These are phyloP conservation scores for Nematocida major DNA, from an alignment of 371 early-diverging fungal genomes.

Conservation along the genomic window DNA sequence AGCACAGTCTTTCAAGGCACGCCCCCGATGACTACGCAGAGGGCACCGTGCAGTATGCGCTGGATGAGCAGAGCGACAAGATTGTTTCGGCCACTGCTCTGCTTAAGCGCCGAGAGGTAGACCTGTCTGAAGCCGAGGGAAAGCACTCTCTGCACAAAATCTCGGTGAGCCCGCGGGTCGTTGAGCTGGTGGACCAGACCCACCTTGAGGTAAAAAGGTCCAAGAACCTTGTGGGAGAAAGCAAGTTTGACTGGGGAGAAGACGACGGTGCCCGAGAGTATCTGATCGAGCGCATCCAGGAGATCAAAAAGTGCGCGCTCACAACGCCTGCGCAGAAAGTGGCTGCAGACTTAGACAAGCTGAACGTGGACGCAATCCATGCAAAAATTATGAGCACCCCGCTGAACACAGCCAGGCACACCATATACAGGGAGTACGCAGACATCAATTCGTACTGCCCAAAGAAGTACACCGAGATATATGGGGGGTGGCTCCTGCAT, in stretches of 20 bases:
- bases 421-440: slow-evolving; percentile 35
- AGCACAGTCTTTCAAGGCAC: not conserved
- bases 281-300: slow-evolving; percentile 9
- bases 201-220: slow-evolving; percentile 9
- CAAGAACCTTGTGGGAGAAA: not conserved
- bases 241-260: slow-evolving; percentile 27
- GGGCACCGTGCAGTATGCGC: not conserved
- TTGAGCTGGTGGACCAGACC: not conserved
- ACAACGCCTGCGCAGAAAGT: slow-evolving; percentile 11
- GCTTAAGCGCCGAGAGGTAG: not conserved
- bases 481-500: slow-evolving; percentile 47
- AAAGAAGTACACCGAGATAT: slow-evolving; percentile 23
- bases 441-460: not conserved
- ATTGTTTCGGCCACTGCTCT: not conserved
- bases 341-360: not conserved
- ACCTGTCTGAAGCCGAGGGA: not conserved
- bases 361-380: slow-evolving; percentile 41
- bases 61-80: not conserved
- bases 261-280: slow-evolving; percentile 40
- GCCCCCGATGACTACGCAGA: not conserved
- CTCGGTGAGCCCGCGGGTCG: not conserved
- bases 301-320: not conserved
- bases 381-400: slow-evolving; percentile 20
- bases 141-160: not conserved
- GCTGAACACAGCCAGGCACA: slow-evolving; percentile 34